Base-by-base conservation (phyloP, 176 grass and related monocot species). In the Triticum timopheevii region DNA sequence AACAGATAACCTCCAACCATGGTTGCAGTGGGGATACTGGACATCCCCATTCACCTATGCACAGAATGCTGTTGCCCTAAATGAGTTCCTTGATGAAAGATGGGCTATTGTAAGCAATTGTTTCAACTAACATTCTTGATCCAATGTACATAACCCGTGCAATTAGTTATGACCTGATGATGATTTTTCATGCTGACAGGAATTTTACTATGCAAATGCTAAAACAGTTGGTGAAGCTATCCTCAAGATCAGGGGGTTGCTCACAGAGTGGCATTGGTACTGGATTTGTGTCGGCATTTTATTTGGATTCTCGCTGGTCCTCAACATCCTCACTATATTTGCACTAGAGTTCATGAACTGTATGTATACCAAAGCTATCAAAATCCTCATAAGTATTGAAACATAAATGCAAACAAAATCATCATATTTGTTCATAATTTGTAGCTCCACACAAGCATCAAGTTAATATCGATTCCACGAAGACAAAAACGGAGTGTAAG, bases 261-360 rank as follows among this genome's bases (percentile, higher is more conserved):
- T 89, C 56, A 98, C 85, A 25, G 81, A 93, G 79, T 98, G 90
- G 90, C 83, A 92, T 64, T 98, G 96, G 93, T 98, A 94, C 56
- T 98, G 96, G 96, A 89, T 92, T 89, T 95, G 85, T 72, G 86
- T 95, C 11, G 27, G 74, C 54, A 70, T 86, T 80, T 89, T 98
- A 84, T 84, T 95, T 69, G 88, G 88, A 73, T 98, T 92, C 79
- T 86, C 93, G 6, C 22, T 98, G 40, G 69, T 89, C 73, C 94
- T 95, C 86, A 98, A 98, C 69, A 92, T 98, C 82, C 79, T 98
- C 81, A 94, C 88, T 71, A 85, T 94, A 78, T 94, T 95, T 81
- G 93, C 96, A 44, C 80, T 98, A 47, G 81, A 92, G 80, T 84
- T 92, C 82, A 89, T 95, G 72, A 92, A 89, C 12, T 83, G 95